A percentile compares a stretch with the other conserved stretches of the same genome.
These are phyloP conservation scores for Xylaria flabelliformis DNA, from an alignment of 495 filamentous ascomycete genomes.

Conservation along the genomic window DNA sequence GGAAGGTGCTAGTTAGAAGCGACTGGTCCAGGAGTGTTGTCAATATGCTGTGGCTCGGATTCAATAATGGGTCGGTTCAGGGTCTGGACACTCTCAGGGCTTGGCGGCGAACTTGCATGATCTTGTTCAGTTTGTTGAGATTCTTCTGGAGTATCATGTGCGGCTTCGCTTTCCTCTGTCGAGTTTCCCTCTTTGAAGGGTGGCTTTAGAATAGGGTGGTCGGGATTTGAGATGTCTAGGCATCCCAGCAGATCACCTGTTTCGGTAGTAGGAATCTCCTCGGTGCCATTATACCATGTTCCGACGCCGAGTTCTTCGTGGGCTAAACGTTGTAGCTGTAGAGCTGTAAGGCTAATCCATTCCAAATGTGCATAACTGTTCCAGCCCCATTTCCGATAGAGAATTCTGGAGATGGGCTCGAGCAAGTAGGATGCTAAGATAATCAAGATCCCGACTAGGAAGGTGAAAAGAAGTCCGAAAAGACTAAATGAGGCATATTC, in stretches of 20 bases:
- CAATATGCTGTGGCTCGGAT: no score
- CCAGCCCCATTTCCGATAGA: background rate
- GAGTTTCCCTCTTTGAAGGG: no score
- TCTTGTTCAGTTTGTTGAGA: no score
- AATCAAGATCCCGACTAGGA: constrained; percentile 12
- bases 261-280: background rate
- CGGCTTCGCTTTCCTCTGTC: background rate
- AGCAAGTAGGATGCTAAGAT: background rate
- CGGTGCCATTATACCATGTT: background rate
- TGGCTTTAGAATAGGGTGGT: background rate
- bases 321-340: background rate
- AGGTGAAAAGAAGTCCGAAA: constrained; percentile 29
- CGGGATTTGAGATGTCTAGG: background rate
- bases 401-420: constrained; percentile 1
- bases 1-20: no score
- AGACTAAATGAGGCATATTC: constrained; percentile 27
- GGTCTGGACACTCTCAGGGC: no score
- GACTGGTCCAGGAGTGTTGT: no score
- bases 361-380: constrained; percentile 21
- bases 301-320: background rate
- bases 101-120: no score
- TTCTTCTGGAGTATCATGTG: background rate
- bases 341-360: constrained; percentile 6
- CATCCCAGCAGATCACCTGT: background rate
- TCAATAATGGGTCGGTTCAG: no score